phyloP scores from a whole-genome alignment of 1,284 basidiomycete genomes.

The Leccinum solheimii region DNA sequence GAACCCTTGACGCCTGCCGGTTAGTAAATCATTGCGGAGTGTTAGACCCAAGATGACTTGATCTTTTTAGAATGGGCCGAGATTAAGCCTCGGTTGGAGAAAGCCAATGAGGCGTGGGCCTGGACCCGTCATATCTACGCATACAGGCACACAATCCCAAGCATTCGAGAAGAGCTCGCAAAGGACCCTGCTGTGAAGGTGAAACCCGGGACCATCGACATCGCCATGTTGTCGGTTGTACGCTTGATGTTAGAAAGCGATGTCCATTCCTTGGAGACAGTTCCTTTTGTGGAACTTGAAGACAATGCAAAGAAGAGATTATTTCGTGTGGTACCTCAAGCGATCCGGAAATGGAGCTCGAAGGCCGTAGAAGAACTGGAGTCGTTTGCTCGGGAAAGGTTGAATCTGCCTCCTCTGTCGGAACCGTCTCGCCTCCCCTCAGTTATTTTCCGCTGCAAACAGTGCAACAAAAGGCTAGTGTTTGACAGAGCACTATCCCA shows the following conservation, averaged over 20 bases:
- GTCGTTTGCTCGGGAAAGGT: constrained; percentile 1
- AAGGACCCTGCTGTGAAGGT: not conserved
- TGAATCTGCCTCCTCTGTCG: not conserved
- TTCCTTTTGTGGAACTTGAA: too few relatives aligned
- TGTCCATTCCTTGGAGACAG: not conserved
- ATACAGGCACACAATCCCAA: too few relatives aligned
- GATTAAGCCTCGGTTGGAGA: too few relatives aligned
- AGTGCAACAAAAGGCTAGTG: too few relatives aligned
- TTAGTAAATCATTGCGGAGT: too few relatives aligned
- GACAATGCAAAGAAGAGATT: not conserved
- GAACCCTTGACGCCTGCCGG: too few relatives aligned
- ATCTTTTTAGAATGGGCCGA: too few relatives aligned
- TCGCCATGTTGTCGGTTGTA: constrained; percentile 9
- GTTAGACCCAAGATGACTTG: too few relatives aligned
- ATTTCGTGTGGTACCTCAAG: not conserved
- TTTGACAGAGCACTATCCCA: constrained; percentile 18
- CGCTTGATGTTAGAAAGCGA: constrained; percentile 2
- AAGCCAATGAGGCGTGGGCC: not conserved
- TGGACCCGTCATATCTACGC: not conserved
- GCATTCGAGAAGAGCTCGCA: not conserved
- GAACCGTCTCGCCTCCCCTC: too few relatives aligned
- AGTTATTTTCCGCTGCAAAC: too few relatives aligned
- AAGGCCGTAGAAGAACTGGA: constrained; percentile 13
- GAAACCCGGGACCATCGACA: constrained; percentile 9
- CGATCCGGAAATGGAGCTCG: constrained; percentile 13